Base-by-base conservation (phyloP, 495 filamentous ascomycete species). In the Xylaria cubensis region DNA sequence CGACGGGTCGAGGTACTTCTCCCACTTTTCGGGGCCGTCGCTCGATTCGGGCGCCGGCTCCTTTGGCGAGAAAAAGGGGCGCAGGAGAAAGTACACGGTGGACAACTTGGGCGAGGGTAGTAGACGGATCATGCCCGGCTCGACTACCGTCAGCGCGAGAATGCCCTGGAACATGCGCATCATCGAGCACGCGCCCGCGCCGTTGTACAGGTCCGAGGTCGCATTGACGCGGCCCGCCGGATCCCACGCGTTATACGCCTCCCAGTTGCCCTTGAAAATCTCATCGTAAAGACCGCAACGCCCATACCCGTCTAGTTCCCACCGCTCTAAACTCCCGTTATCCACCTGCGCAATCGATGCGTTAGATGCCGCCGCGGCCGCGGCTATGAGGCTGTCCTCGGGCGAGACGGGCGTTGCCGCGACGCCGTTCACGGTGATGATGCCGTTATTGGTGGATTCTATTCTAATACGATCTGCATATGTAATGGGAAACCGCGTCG, bases 161-260 rank as follows among this genome's bases (percentile, higher is more conserved):
- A 94, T 94, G 34, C 93, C 94, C 77, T 97, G 93, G 82, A 92
- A 95, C 87, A 97, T 94, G 19, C 94, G 88, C 84, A 95, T 92
- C 87, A 95, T 94, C 24, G 88, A 92, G 82, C 94, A 97, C 2
- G 92, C 90, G 5, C 94, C 94, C 12, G 93, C 90, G 42, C 94
- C 94, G 75, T 97, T 91, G 82, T 98, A 97, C 53, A 97, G 77
- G 71, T 98, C 94, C 70, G 90, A 89, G 21, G 88, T 88, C 7
- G 91, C 93, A 17, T 84, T 86, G 29, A 97, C 80, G 56, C 95
- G 87, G 77, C 90, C 90, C 58, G 89, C 91, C 10, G 89, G 89
- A 75, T 97, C 94, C 91, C 92, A 97, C 0, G 94, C 89, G 76
- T 97, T 93, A 75, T 94, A 96, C 32, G 89, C 83, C 74, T 97